Conservation (phyloP, 1,139 yeast genomes). For the Pichia sp. region DNA sequence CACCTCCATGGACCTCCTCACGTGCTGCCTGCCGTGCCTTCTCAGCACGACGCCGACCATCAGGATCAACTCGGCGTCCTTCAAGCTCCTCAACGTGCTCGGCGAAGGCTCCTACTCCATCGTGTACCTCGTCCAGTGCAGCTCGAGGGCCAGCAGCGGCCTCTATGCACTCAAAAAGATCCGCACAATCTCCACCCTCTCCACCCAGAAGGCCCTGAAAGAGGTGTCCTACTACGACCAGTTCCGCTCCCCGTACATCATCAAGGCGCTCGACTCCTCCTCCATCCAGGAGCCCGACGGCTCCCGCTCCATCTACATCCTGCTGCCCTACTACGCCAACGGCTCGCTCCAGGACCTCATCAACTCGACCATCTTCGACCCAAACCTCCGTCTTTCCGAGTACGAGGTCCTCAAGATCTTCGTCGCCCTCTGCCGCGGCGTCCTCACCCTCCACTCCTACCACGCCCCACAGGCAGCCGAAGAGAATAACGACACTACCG, state of each 20-base stretch:
- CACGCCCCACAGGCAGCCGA: conserved; percentile 30
- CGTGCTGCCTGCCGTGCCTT: conserved; percentile 35
- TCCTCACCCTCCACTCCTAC: conserved; percentile 71
- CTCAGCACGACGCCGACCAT: conserved; percentile 39
- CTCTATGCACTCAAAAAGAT: conserved; percentile 78
- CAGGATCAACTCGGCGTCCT: conserved; percentile 46
- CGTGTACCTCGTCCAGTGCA: conserved; percentile 65
- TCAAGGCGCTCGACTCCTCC: conserved; percentile 65
- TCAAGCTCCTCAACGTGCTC: conserved; percentile 59
- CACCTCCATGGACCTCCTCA: conserved; percentile 16
- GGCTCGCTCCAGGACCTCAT: conserved; percentile 79
- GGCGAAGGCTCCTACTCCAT: conserved; percentile 92
- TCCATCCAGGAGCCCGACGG: conserved; percentile 75
- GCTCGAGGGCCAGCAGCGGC: conserved; percentile 41
- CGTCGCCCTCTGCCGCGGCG: conserved; percentile 68
- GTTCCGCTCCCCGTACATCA: conserved; percentile 64
- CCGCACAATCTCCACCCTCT: conserved; percentile 82
- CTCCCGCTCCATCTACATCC: conserved; percentile 67
- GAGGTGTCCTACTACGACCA: conserved; percentile 75
- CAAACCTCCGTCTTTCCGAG: conserved; percentile 47
- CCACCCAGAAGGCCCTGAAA: conserved; percentile 63
- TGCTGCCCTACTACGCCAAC: conserved; percentile 68
- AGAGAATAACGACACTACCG: conserved; percentile 33
- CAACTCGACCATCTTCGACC: conserved; percentile 56
- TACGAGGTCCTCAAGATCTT: conserved; percentile 57